Evolutionary conservation across 208 protist species (phyloP), one percentile per base, ranked within the genome.

Genomic region (Crithidia mellificae): DNA sequence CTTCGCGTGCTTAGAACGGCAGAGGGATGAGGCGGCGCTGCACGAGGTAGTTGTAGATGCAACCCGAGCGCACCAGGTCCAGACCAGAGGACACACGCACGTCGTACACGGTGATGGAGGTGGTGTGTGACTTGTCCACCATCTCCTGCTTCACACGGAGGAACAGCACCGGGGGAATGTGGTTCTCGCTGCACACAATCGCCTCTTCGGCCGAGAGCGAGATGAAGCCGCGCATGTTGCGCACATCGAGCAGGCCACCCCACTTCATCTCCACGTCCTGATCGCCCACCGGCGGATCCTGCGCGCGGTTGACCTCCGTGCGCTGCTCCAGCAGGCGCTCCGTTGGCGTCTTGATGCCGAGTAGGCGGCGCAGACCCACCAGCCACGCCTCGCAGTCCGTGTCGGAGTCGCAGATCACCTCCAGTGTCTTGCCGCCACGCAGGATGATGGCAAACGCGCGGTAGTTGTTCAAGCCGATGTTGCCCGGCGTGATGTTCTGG

Each of bases 301-400:
- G 39, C 12, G 29, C 34, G 14, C 43, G 56, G 29, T 15, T 52
- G 30, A 43, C 32, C 11, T 81, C 65, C 20, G 76, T 49, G 36
- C 80, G 74, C 34, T 80, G 72, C 51, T 92, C 84, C 20, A 90
- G 56, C 46, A 83, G 39, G 41, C 62, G 72, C 77, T 96, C 88
- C 11, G 91, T 77, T 17, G 68, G 62, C 24, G 80, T 87, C 54
- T 83, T 81, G 47, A 90, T 78, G 57, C 84, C 58, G n/a, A 95
- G 66, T 8, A 96, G 72, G 12, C 90, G 87, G 69, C 94, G 91
- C 24, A 97, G 73, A 1, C 77, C 88, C 25, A 97, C 85, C 53
- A 94, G 57, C 90, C 90, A 95, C 32, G 90, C 92, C 68, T 97
- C 92, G 38, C 80, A 95, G 80, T 97, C 92, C 15, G 83, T 86